Evolutionary conservation across 1,139 yeast genomes (phyloP), one percentile per base, ranked within the genome.

Genomic region (Geotrichum carabidarum): DNA sequence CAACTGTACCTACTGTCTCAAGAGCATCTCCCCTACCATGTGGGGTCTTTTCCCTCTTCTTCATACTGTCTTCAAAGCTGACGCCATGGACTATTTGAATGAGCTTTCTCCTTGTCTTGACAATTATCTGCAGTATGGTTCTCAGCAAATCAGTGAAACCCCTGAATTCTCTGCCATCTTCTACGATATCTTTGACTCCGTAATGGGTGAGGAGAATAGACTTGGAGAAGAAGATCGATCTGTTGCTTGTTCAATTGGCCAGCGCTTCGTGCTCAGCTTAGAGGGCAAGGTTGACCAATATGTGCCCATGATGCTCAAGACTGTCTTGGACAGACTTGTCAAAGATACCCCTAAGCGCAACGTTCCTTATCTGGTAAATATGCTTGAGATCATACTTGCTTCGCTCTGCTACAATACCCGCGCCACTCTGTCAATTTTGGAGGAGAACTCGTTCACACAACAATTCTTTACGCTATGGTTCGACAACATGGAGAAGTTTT

Each of bases 81-180:
- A 72, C 57, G 75, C 71, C 36, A 81, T 82, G 18, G 77, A 80
- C 47, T 89, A 84, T 65, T 68, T 88, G 51, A 96, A 87, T 62
- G 97, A 91, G 63, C 76, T 87, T 52, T 74, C 79, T 67, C 86
- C 93, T 17, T 79, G 89, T 40, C 72, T 93, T 57, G 87, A 85
- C 62, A 89, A 89, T 70, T 87, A 79, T 64, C 71, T 91, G 62
- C 80, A 84, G 38, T 91, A 83, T 68, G 97, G 96, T 9, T 72
- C 76, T 8, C 76, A 71, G 43, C 79, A 71, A 50, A 68, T 83
- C 57, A 71, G 73, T 55, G 58, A 61, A 37, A 57, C 70, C 59
- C 69, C 73, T 50, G 66, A 71, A 60, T 57, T 62, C 43, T 49
- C 63, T 27, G 58, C 57, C 44, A 53, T 61, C 41, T 54, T 66